phyloP scores from a whole-genome alignment of 139 green algal genomes.

The Chlamydomonas sphaeroides region DNA sequence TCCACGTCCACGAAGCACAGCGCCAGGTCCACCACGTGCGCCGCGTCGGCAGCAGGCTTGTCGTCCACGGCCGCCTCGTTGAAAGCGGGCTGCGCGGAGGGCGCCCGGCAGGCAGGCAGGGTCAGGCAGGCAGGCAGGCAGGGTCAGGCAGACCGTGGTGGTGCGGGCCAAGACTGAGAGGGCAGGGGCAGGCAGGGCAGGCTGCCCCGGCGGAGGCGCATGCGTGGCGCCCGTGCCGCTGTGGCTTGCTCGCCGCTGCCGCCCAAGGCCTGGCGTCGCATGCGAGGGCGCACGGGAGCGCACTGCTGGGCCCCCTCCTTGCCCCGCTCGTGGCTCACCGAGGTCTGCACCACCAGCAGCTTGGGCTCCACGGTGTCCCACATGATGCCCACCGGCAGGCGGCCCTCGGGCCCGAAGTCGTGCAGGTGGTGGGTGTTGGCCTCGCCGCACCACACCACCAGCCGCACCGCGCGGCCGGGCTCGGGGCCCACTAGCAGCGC shows the following conservation, averaged over 20 bases:
- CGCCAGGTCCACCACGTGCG: conserved; percentile 54
- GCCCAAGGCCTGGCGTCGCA: too few relatives aligned
- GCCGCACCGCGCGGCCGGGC: conserved; percentile 25
- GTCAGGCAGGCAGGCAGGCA: too few relatives aligned
- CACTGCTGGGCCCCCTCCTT: too few relatives aligned
- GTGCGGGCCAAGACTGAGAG: background rate
- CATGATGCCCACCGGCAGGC: conserved; percentile 35
- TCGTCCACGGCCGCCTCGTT: conserved; percentile 13
- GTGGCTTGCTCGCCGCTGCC: too few relatives aligned
- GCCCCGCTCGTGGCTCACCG: too few relatives aligned
- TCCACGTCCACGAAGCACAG: conserved; percentile 66
- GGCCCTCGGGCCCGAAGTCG: conserved; percentile 40
- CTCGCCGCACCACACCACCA: conserved; percentile 63
- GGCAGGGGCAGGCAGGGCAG: too few relatives aligned
- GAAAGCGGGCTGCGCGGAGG: conserved; percentile 15
- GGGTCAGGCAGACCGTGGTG: too few relatives aligned
- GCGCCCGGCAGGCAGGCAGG: background rate
- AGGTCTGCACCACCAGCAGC: conserved; percentile 67
- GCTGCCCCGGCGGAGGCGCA: too few relatives aligned
- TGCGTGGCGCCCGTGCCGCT: too few relatives aligned
- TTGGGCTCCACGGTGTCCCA: conserved; percentile 70
- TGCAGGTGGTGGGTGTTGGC: conserved; percentile 40
- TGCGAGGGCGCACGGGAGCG: too few relatives aligned
- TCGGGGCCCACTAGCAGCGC: conserved; percentile 40
- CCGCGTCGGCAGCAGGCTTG: background rate